A percentile compares a stretch with the other conserved stretches of the same genome.
Conservation (phyloP, 2,329 filamentous ascomycete species). For the Dactylellina drechsleri region DNA sequence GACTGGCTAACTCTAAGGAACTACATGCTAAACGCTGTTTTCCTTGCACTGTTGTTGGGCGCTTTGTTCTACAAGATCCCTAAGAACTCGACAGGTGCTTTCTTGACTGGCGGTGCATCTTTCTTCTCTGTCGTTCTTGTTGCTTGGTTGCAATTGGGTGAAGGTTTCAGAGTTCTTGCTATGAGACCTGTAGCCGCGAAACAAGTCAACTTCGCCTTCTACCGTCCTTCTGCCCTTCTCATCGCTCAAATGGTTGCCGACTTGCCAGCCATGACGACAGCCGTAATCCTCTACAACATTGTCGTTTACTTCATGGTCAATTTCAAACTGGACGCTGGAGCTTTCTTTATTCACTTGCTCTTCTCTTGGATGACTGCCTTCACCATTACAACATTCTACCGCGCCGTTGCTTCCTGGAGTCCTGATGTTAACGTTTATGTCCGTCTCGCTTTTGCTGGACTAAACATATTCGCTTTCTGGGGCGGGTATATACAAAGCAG, state of each 20-base stretch:
- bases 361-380: slow-evolving; percentile 68
- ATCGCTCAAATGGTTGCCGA: slow-evolving; percentile 72
- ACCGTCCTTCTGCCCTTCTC: slow-evolving; percentile 73
- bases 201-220: slow-evolving; percentile 75
- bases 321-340: slow-evolving; percentile 69
- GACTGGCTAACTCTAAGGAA: slow-evolving; percentile 80
- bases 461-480: slow-evolving; percentile 73
- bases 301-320: slow-evolving; percentile 74
- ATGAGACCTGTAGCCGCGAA: slow-evolving; percentile 74
- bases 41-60: slow-evolving; percentile 78
- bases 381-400: slow-evolving; percentile 72
- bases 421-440: slow-evolving; percentile 74
- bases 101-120: slow-evolving; percentile 71
- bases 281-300: slow-evolving; percentile 71
- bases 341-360: slow-evolving; percentile 67
- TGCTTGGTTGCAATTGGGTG: slow-evolving; percentile 77
- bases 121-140: slow-evolving; percentile 76
- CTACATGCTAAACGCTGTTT: slow-evolving; percentile 80
- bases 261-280: slow-evolving; percentile 69
- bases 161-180: slow-evolving; percentile 79
- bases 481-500: slow-evolving; percentile 76
- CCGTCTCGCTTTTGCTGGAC: slow-evolving; percentile 70
- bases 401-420: slow-evolving; percentile 73
- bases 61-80: slow-evolving; percentile 79
- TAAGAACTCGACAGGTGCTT: slow-evolving; percentile 70